A percentile compares a stretch with the other conserved stretches of the same genome.
Evolutionary conservation across 345 rosid species (phyloP).

Genomic region (Rhizophora mangle): DNA sequence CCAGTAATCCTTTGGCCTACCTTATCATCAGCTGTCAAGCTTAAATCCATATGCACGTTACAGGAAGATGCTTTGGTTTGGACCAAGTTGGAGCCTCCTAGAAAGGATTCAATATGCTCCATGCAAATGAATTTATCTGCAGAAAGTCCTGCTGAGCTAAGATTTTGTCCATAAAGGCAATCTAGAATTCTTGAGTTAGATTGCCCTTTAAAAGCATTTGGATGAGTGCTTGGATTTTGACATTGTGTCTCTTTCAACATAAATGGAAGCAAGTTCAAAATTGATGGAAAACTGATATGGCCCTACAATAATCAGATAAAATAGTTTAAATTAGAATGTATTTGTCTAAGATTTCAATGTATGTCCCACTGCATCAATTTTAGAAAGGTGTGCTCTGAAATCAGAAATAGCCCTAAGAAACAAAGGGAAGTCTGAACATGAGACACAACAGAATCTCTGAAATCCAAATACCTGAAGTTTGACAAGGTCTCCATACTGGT

Average conservation of each 20-base stretch:
- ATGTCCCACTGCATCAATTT: slow-evolving; percentile 4
- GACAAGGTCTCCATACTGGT: slow-evolving; percentile 55
- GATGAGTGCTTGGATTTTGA: slow-evolving; percentile 24
- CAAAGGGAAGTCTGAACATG: background rate
- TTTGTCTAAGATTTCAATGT: slow-evolving; percentile 1
- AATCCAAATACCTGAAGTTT: slow-evolving; percentile 60
- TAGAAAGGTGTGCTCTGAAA: background rate
- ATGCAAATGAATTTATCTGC: slow-evolving; percentile 13
- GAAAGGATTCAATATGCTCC: slow-evolving; percentile 1
- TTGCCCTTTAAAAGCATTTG: slow-evolving; percentile 19
- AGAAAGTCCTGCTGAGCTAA: slow-evolving; percentile 11
- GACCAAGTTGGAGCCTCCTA: slow-evolving; percentile 18
- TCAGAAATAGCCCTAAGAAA: slow-evolving; percentile 3
- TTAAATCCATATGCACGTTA: slow-evolving; percentile 5
- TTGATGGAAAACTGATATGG: slow-evolving; percentile 52
- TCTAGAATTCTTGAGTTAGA: slow-evolving; percentile 18
- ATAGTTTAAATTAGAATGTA: background rate
- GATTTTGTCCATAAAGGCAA: slow-evolving; percentile 20
- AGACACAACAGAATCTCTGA: background rate
- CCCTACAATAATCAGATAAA: slow-evolving; percentile 42
- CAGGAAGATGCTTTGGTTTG: slow-evolving; percentile 8
- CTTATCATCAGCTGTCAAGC: slow-evolving; percentile 25
- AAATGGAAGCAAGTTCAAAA: slow-evolving; percentile 53
- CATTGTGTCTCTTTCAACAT: slow-evolving; percentile 26
- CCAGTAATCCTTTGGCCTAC: slow-evolving; percentile 24